Conservation (phyloP, 805 yeast genomes). For the Kurtzmaniella fragi region DNA sequence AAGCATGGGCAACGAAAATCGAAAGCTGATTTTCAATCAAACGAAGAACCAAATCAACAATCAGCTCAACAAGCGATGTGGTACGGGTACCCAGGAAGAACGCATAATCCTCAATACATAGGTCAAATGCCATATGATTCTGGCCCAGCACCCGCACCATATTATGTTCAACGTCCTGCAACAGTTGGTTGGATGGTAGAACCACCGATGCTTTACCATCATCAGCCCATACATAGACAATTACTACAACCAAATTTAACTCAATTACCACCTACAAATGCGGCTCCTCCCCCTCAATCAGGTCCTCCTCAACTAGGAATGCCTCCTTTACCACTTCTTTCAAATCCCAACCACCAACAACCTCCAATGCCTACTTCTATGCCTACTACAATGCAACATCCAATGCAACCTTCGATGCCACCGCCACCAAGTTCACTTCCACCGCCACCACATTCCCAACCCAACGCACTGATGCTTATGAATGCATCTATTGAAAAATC, state of each 20-base stretch:
- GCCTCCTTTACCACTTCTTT: not conserved
- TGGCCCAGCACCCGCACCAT: not conserved
- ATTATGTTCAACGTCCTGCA: not conserved
- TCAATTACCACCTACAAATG: not conserved
- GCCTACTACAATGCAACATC: not conserved
- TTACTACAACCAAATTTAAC: not conserved
- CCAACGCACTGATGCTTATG: no score
- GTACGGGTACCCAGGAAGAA: slow-evolving; percentile 1
- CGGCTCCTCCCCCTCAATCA: slow-evolving; percentile 1
- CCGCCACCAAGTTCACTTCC: not conserved
- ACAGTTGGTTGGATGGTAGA: not conserved
- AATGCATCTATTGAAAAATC: no score
- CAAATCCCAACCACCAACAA: not conserved
- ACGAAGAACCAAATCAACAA: slow-evolving; percentile 7
- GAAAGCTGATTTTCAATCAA: slow-evolving; percentile 34
- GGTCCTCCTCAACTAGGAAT: not conserved
- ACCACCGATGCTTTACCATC: no score
- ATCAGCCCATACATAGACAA: no score
- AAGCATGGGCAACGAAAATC: slow-evolving; percentile 40
- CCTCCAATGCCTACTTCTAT: not conserved
- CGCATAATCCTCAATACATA: no score
- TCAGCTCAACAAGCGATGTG: not conserved
- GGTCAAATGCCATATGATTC: no score
- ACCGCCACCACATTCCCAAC: not conserved
- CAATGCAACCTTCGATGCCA: not conserved